Percentiles rank a stretch among this genome's conserved stretches.
phyloP scores from a whole-genome alignment of 345 rosid genomes.

The Noccaea caerulescens region DNA sequence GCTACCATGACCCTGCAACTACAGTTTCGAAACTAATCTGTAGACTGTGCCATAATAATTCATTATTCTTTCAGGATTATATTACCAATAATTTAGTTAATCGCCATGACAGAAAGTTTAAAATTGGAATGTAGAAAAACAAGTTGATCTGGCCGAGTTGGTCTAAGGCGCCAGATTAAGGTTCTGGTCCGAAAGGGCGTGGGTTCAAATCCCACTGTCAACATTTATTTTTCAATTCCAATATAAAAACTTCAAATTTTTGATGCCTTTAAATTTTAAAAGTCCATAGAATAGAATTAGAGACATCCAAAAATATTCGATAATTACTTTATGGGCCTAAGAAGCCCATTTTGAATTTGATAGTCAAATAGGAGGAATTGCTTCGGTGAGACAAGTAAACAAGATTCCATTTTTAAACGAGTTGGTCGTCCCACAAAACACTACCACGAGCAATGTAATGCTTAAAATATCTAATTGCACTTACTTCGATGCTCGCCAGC shows the following conservation, averaged over 20 bases:
- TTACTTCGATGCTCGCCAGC: slow-evolving; percentile 27
- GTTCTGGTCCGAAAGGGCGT: slow-evolving; percentile 99
- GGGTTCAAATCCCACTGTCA: slow-evolving; percentile 98
- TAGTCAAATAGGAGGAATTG: neutral
- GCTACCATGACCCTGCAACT: slow-evolving; percentile 49
- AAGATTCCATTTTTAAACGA: neutral
- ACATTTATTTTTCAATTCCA: slow-evolving; percentile 36
- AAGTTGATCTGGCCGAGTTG: slow-evolving; percentile 97
- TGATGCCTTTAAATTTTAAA: neutral
- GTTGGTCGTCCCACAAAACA: slow-evolving; percentile 27
- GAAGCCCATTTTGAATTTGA: slow-evolving; percentile 10
- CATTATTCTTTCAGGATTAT: neutral
- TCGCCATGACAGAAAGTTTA: too few species aligned
- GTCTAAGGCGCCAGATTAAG: slow-evolving; percentile 99
- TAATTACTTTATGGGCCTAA: neutral
- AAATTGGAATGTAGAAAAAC: too few species aligned
- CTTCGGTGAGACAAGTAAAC: neutral
- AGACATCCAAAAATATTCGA: neutral
- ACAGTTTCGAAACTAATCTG: slow-evolving; percentile 9
- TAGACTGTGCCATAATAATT: neutral
- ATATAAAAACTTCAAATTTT: too few species aligned
- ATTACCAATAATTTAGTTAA: neutral
- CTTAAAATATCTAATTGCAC: slow-evolving; percentile 27
- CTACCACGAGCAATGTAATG: slow-evolving; percentile 28
- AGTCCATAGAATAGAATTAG: neutral